Conservation (phyloP, 306 rosid genomes). For the Parietaria judaica region DNA sequence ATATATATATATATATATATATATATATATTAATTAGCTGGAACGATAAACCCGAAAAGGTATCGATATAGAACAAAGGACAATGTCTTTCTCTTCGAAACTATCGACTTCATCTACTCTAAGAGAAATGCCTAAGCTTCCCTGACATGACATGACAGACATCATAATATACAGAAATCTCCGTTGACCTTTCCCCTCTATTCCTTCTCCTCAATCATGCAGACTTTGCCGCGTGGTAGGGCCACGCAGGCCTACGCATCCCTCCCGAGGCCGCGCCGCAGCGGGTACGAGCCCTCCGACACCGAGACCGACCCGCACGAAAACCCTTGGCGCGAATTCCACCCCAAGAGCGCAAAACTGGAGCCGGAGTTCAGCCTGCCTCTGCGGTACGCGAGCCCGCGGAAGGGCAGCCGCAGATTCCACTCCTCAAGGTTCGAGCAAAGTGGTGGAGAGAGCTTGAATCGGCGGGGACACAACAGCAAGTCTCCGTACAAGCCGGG, state of each 20-base stretch:
- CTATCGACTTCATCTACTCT: too few species aligned
- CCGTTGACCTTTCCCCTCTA: too few species aligned
- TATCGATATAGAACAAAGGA: neutral
- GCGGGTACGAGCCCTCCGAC: constrained; percentile 91
- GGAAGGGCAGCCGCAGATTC: constrained; percentile 29
- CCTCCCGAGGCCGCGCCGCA: constrained; percentile 45
- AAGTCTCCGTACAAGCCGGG: constrained; percentile 55
- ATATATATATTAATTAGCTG: neutral
- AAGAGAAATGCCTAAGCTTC: too few species aligned
- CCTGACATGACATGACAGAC: too few species aligned
- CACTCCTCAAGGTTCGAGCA: constrained; percentile 33
- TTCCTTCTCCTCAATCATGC: constrained; percentile 18
- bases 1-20: neutral
- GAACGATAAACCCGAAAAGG: constrained; percentile 6
- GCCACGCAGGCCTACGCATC: constrained; percentile 19
- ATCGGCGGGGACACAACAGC: constrained; percentile 38
- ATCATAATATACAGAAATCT: too few species aligned
- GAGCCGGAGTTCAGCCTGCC: constrained; percentile 18
- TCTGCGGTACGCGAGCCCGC: constrained; percentile 28
- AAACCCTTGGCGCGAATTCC: constrained; percentile 41
- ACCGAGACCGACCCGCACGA: constrained; percentile 68
- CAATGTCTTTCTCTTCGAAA: too few species aligned
- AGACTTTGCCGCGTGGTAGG: constrained; percentile 21
- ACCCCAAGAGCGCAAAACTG: constrained; percentile 21
- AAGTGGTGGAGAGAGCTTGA: constrained; percentile 18